Evolutionary conservation across 2,329 filamentous ascomycete genomes (phyloP).

Genomic region (Purpureocillium lavendulum): DNA sequence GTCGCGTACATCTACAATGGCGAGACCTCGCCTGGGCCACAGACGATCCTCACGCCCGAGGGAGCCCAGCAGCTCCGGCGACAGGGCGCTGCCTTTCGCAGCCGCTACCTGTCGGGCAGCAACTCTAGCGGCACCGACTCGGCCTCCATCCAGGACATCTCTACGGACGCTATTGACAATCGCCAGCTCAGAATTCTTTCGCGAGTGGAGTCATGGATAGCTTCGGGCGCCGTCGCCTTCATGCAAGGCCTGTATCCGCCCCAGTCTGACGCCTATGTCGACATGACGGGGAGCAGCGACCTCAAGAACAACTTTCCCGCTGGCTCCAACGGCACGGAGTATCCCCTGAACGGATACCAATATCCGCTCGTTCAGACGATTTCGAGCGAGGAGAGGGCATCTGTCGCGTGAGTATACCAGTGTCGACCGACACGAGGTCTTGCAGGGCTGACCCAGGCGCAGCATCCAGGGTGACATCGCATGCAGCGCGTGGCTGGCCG

Average conservation of each 20-base stretch:
- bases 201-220: slow-evolving; percentile 38
- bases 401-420: slow-evolving; percentile 31
- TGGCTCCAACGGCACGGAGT: slow-evolving; percentile 41
- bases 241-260: slow-evolving; percentile 82
- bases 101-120: slow-evolving; percentile 34
- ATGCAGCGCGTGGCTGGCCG: slow-evolving; percentile 28
- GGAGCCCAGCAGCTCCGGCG: slow-evolving; percentile 44
- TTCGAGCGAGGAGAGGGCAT: slow-evolving; percentile 32
- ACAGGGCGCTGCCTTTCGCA: slow-evolving; percentile 39
- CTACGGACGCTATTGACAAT: slow-evolving; percentile 37
- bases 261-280: slow-evolving; percentile 28
- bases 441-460: slow-evolving; percentile 1
- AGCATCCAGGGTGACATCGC: slow-evolving; percentile 29
- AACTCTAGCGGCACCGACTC: slow-evolving; percentile 15
- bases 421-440: neutral
- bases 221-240: slow-evolving; percentile 66
- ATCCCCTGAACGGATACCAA: slow-evolving; percentile 72
- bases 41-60: slow-evolving; percentile 36
- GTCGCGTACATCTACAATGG: slow-evolving; percentile 43
- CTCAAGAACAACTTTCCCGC: slow-evolving; percentile 32
- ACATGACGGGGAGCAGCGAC: slow-evolving; percentile 17
- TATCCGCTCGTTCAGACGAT: slow-evolving; percentile 60
- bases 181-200: slow-evolving; percentile 34
- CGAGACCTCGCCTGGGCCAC: slow-evolving; percentile 38
- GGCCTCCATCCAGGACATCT: slow-evolving; percentile 33